Evolutionary conservation across 345 rosid genomes (phyloP), one percentile per base, ranked within the genome.

Genomic region (Ricinus communis): DNA sequence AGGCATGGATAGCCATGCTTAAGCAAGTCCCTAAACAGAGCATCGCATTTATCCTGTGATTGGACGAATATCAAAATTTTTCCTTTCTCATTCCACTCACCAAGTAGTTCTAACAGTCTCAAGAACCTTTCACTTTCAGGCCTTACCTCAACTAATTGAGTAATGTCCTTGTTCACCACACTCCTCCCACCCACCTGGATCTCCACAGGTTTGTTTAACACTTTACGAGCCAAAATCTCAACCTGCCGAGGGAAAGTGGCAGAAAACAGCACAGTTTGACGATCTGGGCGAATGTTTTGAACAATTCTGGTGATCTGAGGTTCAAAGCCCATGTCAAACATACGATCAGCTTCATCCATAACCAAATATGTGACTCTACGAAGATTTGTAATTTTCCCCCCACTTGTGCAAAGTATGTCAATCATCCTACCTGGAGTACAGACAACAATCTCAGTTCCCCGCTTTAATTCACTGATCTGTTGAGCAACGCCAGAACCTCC

Each of bases 401-500:
- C 88, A 71, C 97, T 94, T 13, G 97, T 92, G 80, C 97, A 90
- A 68, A 94, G 92, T 79, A 90, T 92, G 82, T 92, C 97, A 72
- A 95, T 95, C 97, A 95, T 95, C 79, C 93, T 85, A 56, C 99
- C 97, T 13, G 97, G 99, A 56, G 99, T 90, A 70, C 99, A 95
- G 61, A 95, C 99, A 73, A 94, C 97, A 79, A 95, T 88, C 80
- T 95, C 97, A 71, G 99, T 89, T 62, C 97, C 99, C 76, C 93
- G 81, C 76, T 95, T 92, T 54, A 95, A 75, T 68, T 92, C 99
- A 76, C 99, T 89, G 74, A 95, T 95, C 81, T 95, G 99, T 68
- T 95, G 97, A 61, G 97, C 97, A 84, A 95, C 97, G 69, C 99
- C 99, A 72, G 97, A 92, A 65, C 99, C 99, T 75, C 97, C 99